phyloP scores from a whole-genome alignment of 257 asterid genomes.

The Petunia axillaris region DNA sequence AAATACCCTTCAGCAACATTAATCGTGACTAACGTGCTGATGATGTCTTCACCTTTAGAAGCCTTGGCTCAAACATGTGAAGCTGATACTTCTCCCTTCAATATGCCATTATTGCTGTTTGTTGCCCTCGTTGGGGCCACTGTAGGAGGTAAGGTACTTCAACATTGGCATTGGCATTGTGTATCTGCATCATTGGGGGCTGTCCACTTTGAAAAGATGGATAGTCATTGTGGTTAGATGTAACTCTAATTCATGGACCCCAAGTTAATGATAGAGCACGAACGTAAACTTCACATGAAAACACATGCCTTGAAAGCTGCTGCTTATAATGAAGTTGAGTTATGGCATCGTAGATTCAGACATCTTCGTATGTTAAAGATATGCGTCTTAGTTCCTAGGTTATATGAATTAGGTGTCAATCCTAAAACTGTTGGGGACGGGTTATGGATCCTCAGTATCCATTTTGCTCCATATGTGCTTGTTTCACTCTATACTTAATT shows the following conservation, averaged over 20 bases:
- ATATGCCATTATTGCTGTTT: constrained; percentile 31
- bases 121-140: constrained; percentile 30
- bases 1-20: constrained; percentile 20
- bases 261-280: neutral
- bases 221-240: neutral
- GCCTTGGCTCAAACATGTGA: constrained; percentile 29
- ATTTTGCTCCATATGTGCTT: neutral
- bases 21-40: constrained; percentile 12
- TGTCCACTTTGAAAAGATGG: neutral
- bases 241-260: neutral
- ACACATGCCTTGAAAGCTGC: too few relatives aligned
- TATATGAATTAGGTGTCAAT: neutral
- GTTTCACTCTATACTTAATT: neutral
- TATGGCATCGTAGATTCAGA: too few relatives aligned
- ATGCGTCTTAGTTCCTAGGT: too few relatives aligned
- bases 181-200: neutral
- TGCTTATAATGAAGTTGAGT: too few relatives aligned
- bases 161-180: neutral
- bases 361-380: too few relatives aligned
- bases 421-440: neutral
- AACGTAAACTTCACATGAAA: neutral
- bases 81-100: neutral
- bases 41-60: constrained; percentile 21
- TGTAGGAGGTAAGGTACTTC: constrained; percentile 25
- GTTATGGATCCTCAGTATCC: constrained; percentile 13